A percentile compares a stretch with the other conserved stretches of the same genome.
phyloP scores from a whole-genome alignment of 2,329 filamentous ascomycete genomes.

The Sporothrix pseudoabietina region DNA sequence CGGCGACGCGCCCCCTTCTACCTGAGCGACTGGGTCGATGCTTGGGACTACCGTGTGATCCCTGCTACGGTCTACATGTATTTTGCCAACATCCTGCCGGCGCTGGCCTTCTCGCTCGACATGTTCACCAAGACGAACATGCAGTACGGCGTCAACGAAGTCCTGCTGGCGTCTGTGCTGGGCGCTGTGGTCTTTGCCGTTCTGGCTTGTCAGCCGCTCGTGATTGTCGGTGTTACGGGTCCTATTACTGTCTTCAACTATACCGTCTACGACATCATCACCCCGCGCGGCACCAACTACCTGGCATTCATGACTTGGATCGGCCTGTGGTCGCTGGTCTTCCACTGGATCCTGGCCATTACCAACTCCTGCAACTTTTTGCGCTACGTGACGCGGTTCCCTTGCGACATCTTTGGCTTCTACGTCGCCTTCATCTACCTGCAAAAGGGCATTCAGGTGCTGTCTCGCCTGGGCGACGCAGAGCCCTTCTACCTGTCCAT shows the following conservation, averaged over 20 bases:
- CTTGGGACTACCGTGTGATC: slow-evolving; percentile 87
- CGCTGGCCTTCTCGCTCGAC: slow-evolving; percentile 84
- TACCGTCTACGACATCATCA: slow-evolving; percentile 87
- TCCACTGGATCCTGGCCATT: slow-evolving; percentile 81
- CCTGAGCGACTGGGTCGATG: slow-evolving; percentile 79
- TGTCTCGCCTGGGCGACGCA: slow-evolving; percentile 70
- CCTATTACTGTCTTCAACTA: slow-evolving; percentile 95
- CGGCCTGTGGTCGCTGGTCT: slow-evolving; percentile 80
- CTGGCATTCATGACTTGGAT: slow-evolving; percentile 92
- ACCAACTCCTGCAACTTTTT: slow-evolving; percentile 87
- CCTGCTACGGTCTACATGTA: slow-evolving; percentile 92
- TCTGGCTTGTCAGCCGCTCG: slow-evolving; percentile 78
- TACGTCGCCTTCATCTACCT: slow-evolving; percentile 92
- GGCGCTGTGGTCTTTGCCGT: slow-evolving; percentile 80
- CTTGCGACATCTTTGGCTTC: slow-evolving; percentile 92
- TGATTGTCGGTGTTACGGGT: slow-evolving; percentile 88
- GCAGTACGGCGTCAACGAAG: slow-evolving; percentile 88
- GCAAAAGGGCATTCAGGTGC: slow-evolving; percentile 85
- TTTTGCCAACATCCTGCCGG: slow-evolving; percentile 87
- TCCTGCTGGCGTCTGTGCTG: slow-evolving; percentile 81
- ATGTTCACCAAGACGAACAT: slow-evolving; percentile 89
- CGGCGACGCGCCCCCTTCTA: slow-evolving; percentile 76
- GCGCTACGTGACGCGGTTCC: slow-evolving; percentile 88
- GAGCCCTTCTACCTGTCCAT: slow-evolving; percentile 78
- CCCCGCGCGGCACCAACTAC: slow-evolving; percentile 75